A percentile compares a stretch with the other conserved stretches of the same genome.
Conservation (phyloP, 495 filamentous ascomycete species). For the Penicillium turbatum region DNA sequence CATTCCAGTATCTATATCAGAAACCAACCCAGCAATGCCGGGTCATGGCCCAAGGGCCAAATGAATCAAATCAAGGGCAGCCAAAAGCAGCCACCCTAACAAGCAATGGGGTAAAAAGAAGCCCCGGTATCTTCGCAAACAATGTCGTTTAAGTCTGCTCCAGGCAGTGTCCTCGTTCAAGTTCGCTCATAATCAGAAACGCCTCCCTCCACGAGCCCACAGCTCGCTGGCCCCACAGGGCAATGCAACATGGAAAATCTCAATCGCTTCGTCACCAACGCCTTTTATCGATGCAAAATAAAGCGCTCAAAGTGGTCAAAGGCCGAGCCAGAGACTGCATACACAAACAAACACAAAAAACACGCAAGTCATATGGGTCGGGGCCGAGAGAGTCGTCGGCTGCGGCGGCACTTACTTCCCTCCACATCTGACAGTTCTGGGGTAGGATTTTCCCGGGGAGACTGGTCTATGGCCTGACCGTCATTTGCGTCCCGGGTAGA, state of each 20-base stretch:
- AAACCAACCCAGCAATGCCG: background rate
- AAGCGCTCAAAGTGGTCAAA: constrained; percentile 20
- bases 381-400: constrained; percentile 20
- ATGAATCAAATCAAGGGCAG: background rate
- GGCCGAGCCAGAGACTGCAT: background rate
- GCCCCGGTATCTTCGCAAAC: constrained; percentile 10
- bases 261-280: constrained; percentile 22
- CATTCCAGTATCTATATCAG: background rate
- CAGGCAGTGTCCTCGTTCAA: constrained; percentile 25
- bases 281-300: constrained; percentile 22
- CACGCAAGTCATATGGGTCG: constrained; percentile 11
- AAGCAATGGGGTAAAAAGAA: background rate
- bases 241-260: constrained; percentile 15
- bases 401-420: constrained; percentile 16
- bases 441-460: background rate
- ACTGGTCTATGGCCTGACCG: constrained; percentile 3
- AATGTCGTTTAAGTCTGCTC: constrained; percentile 17
- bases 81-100: constrained; percentile 4
- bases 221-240: constrained; percentile 4
- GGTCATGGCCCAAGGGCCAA: background rate
- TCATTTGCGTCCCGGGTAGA: constrained; percentile 5
- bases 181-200: constrained; percentile 15
- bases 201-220: constrained; percentile 12
- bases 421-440: constrained; percentile 12
- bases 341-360: constrained; percentile 2